Evolutionary conservation across 805 yeast genomes (phyloP).

Genomic region (Maudiozyma bulderi): DNA sequence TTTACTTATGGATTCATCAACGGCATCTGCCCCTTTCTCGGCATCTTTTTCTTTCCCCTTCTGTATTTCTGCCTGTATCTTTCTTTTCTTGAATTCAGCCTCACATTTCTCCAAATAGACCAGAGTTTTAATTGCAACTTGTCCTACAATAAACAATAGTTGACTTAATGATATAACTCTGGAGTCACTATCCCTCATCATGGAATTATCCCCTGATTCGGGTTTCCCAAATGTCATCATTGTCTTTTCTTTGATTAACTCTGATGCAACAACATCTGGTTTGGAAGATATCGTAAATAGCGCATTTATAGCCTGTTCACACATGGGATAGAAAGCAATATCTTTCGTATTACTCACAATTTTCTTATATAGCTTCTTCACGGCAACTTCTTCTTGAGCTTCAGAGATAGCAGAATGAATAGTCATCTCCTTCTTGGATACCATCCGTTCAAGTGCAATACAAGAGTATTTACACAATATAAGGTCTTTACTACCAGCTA

Average conservation of each 20-base stretch:
- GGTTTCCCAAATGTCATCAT: conserved; percentile 42
- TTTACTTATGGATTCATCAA: conserved; percentile 16
- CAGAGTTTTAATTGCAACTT: conserved; percentile 75
- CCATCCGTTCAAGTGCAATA: conserved; percentile 64
- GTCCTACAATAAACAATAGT: conserved; percentile 80
- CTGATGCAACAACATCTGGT: conserved; percentile 63
- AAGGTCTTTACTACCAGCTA: conserved; percentile 51
- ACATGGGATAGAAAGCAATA: conserved; percentile 76
- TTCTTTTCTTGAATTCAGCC: conserved; percentile 71
- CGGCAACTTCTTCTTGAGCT: conserved; percentile 44
- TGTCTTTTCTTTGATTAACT: conserved; percentile 52
- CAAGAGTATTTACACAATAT: conserved; percentile 70
- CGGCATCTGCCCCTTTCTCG: conserved; percentile 2
- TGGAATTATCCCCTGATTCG: conserved; percentile 17
- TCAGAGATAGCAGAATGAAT: conserved; percentile 8
- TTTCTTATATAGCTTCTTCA: conserved; percentile 42
- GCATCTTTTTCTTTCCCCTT: conserved; percentile 29
- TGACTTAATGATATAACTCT: conserved; percentile 57
- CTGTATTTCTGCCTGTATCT: conserved; percentile 55
- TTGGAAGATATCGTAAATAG: conserved; percentile 56
- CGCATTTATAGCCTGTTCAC: conserved; percentile 83
- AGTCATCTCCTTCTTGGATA: conserved; percentile 29
- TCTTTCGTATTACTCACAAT: conserved; percentile 47
- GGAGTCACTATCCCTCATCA: conserved; percentile 21
- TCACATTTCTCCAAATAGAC: conserved; percentile 81